phyloP scores from a whole-genome alignment of 208 protist genomes.

The Trypanosoma brucei region DNA sequence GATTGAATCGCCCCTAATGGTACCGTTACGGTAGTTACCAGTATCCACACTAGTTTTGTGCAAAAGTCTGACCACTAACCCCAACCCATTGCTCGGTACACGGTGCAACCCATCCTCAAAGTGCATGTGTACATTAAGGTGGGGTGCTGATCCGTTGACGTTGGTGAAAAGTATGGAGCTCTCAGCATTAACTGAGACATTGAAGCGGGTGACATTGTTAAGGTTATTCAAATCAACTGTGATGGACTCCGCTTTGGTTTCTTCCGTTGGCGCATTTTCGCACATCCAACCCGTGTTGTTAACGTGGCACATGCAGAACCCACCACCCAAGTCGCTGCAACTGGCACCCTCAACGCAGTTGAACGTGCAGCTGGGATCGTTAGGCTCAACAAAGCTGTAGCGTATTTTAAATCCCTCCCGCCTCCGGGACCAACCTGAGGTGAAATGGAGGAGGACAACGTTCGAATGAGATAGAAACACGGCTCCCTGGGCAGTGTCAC shows the following conservation, averaged over 20 bases:
- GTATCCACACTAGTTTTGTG: background rate
- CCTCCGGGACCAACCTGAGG: constrained; percentile 43
- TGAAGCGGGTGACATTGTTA: background rate
- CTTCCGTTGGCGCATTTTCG: background rate
- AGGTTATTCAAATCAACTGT: background rate
- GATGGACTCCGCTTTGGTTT: background rate
- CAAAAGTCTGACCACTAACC: background rate
- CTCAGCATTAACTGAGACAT: constrained; percentile 10
- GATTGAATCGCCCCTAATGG: background rate
- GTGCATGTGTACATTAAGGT: constrained; percentile 3
- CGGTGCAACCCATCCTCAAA: constrained; percentile 1
- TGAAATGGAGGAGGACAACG: constrained; percentile 42
- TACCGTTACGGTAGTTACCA: background rate
- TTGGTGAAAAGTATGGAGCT: background rate
- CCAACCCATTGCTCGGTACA: background rate
- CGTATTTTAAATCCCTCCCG: constrained; percentile 46
- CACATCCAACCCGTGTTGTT: constrained; percentile 12
- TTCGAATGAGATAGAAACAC: constrained; percentile 25
- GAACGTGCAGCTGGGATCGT: constrained; percentile 1
- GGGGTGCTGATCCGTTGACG: background rate
- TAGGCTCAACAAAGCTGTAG: constrained; percentile 38
- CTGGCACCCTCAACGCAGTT: constrained; percentile 7
- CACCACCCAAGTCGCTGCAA: constrained; percentile 8
- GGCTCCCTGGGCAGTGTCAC: background rate
- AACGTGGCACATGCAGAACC: constrained; percentile 16